These are phyloP conservation scores for Serendipita sp. DNA, from an alignment of 768 basidiomycete species.

Conservation along the genomic window DNA sequence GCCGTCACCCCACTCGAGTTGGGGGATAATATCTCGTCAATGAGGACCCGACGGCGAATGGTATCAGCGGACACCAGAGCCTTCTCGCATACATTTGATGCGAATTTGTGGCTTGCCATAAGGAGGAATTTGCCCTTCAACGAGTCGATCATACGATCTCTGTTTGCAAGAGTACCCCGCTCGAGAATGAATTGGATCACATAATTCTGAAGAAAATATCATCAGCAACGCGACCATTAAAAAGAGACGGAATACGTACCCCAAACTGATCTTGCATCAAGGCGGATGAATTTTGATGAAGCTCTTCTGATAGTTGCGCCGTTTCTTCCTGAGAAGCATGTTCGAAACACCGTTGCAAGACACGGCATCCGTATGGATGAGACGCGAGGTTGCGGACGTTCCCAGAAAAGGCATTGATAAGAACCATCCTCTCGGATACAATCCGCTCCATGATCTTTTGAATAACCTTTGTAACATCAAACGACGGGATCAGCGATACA, in stretches of 20 bases:
- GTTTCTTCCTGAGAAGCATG: slow-evolving; percentile 55
- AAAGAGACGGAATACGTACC: slow-evolving; percentile 28
- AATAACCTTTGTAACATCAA: slow-evolving; percentile 40
- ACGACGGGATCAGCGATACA: slow-evolving; percentile 1
- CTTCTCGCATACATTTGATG: slow-evolving; percentile 92
- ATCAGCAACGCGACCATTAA: neutral
- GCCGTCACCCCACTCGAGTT: slow-evolving; percentile 49
- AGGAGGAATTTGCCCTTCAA: slow-evolving; percentile 63
- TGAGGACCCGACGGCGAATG: slow-evolving; percentile 48
- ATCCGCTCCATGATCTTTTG: slow-evolving; percentile 81
- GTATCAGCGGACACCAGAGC: slow-evolving; percentile 52
- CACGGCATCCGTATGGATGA: slow-evolving; percentile 88
- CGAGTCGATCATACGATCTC: slow-evolving; percentile 43
- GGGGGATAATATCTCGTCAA: slow-evolving; percentile 65
- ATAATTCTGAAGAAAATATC: slow-evolving; percentile 43
- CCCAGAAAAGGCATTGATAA: slow-evolving; percentile 59
- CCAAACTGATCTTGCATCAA: slow-evolving; percentile 89
- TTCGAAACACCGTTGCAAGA: slow-evolving; percentile 84
- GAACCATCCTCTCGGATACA: slow-evolving; percentile 57
- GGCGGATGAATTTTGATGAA: slow-evolving; percentile 50
- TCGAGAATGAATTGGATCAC: slow-evolving; percentile 90
- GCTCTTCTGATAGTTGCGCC: slow-evolving; percentile 61
- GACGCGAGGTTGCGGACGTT: slow-evolving; percentile 68
- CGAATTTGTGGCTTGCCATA: slow-evolving; percentile 80
- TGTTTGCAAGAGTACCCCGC: slow-evolving; percentile 56